Percentiles rank a stretch among this genome's conserved stretches.
Conservation (phyloP, 2,329 filamentous ascomycete genomes). For the Aspergillus tanneri region DNA sequence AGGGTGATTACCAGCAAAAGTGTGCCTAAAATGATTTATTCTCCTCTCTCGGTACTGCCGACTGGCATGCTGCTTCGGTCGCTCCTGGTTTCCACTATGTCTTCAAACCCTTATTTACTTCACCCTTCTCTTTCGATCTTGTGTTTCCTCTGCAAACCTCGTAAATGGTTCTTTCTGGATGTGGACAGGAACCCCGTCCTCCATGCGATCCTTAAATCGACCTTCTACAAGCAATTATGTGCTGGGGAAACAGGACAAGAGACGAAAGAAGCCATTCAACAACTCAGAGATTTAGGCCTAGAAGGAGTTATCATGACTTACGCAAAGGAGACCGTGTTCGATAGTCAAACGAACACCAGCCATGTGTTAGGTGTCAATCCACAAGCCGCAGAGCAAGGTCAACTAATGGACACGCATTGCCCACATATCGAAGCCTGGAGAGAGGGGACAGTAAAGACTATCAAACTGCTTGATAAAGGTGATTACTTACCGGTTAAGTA, state of each 20-base stretch:
- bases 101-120: conserved; percentile 59
- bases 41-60: conserved; percentile 33
- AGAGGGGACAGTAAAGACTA: conserved; percentile 70
- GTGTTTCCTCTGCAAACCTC: conserved; percentile 62
- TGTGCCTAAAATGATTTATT: too few relatives aligned
- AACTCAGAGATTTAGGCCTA: conserved; percentile 73
- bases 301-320: conserved; percentile 81
- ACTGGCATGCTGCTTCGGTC: conserved; percentile 42
- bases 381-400: not conserved
- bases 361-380: conserved; percentile 17
- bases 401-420: conserved; percentile 16
- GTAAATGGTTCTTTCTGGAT: conserved; percentile 55
- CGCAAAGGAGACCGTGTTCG: conserved; percentile 73
- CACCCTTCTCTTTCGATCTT: conserved; percentile 68
- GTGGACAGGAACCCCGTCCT: conserved; percentile 75
- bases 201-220: conserved; percentile 62
- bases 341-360: conserved; percentile 28
- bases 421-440: conserved; percentile 59
- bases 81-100: conserved; percentile 48
- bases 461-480: conserved; percentile 49
- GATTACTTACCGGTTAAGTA: conserved; percentile 67
- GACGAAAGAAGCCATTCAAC: conserved; percentile 62
- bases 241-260: conserved; percentile 72
- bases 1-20: too few relatives aligned
- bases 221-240: conserved; percentile 83